Conservation (phyloP, 768 basidiomycete genomes). For the Amylocystis lapponica region DNA sequence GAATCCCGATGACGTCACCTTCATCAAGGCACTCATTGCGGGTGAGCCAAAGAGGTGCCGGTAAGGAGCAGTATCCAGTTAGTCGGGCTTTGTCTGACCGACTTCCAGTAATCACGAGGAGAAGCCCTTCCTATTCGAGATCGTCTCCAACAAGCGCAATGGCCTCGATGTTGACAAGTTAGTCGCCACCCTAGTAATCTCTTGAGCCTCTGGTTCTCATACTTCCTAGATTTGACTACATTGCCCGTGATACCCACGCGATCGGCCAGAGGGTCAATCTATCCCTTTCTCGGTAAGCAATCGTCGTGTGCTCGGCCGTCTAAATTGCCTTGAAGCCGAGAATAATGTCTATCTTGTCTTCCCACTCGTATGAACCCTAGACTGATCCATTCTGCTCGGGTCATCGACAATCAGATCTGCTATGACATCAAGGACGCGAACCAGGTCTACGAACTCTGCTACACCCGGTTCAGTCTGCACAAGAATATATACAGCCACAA, state of each 20-base stretch:
- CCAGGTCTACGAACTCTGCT: slow-evolving; percentile 67
- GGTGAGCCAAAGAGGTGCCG: slow-evolving; percentile 48
- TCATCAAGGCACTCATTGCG: slow-evolving; percentile 76
- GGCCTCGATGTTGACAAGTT: slow-evolving; percentile 88
- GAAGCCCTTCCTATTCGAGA: slow-evolving; percentile 76
- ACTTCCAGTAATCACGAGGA: slow-evolving; percentile 23
- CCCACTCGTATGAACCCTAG: slow-evolving; percentile 29
- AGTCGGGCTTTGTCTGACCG: neutral
- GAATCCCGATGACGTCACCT: slow-evolving; percentile 39
- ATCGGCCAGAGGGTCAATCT: slow-evolving; percentile 59
- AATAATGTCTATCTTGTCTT: neutral
- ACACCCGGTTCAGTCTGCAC: slow-evolving; percentile 73
- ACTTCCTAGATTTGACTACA: slow-evolving; percentile 70
- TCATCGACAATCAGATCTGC: slow-evolving; percentile 69
- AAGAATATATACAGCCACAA: slow-evolving; percentile 83
- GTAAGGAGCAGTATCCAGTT: too few relatives aligned
- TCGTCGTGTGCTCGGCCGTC: neutral
- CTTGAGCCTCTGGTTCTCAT: neutral
- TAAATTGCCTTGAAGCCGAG: too few relatives aligned
- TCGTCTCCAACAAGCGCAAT: slow-evolving; percentile 76
- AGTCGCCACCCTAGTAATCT: slow-evolving; percentile 6
- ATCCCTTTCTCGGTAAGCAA: slow-evolving; percentile 37
- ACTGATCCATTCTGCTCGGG: slow-evolving; percentile 68
- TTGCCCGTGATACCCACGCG: slow-evolving; percentile 66
- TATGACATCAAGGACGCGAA: slow-evolving; percentile 81